Base-by-base conservation (phyloP, 2,329 filamentous ascomycete species). In the Fusarium albidum region DNA sequence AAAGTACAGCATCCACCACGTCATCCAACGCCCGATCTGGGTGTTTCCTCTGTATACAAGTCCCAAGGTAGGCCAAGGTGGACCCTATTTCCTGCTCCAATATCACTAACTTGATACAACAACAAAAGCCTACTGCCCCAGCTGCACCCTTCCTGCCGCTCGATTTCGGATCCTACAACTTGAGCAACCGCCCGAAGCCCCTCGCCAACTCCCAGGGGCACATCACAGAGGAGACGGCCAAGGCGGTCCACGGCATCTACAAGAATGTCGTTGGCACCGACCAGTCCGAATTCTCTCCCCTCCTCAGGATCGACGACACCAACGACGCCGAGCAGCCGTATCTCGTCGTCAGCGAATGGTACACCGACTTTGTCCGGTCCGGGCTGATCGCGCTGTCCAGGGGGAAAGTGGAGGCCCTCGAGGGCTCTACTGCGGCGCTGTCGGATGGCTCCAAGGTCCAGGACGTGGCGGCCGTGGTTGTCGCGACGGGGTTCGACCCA, bases 401-500 rank as follows among this genome's bases (percentile, higher is more conserved):
- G 5, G 85, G 85, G 18, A 80, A 78, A 34, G 58, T 75, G 0
- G 63, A 72, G 0, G 70, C 65, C 0, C 46, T 81, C 5, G 61
- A 53, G 0, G 77, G 67, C 13, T 68, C 62, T n/a, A 71, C 69
- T 2, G 78, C 69, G 9, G 76, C 59, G 0, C 53, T 78, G 14
- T 65, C 65, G 0, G 53, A 62, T 8, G 61, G 62, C 3, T 67
- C 62, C 3, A 62, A 68, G 25, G 69, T 91, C 4, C 68, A 80
- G 0, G 75, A 88, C 42, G 73, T 93, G 26, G 83, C 82, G 1
- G 88, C 86, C 0, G 79, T 95, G 10, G 78, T 96, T 2, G 79
- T 91, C 14, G 90, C 90, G 0, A 94, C 90, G 0, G 91, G 91
- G 2, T 96, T 91, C 67, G 82, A 86, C 6, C 81, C 89, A 0